Base-by-base conservation (phyloP, 495 filamentous ascomycete species). In the Aspergillus saccharolyticus region DNA sequence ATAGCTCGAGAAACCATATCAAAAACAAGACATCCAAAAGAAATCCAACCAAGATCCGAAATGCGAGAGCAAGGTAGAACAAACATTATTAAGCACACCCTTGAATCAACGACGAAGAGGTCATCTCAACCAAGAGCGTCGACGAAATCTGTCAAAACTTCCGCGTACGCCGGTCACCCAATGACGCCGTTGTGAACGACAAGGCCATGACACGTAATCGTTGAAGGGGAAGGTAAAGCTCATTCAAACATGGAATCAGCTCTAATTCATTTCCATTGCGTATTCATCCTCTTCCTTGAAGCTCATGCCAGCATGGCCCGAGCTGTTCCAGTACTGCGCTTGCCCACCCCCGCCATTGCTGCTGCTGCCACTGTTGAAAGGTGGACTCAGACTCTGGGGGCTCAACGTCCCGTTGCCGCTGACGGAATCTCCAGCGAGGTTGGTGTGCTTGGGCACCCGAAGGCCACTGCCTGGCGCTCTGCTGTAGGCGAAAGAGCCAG, bases 201-300 rank as follows among this genome's bases (percentile, higher is more conserved):
- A 67, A 39, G 66, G 59, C 71, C 67, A 69, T 68, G 59, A 63
- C 63, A 60, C 59, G 61, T 20, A 54, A 61, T 60, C 56, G 53
- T 59, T 52, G 63, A 57, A 60, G 52, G 16, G 30, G 17, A 43
- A 52, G 42, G 58, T 50, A 28, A 47, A 46, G 44, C 44, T 46
- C 21, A 24, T 44, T 22, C 58, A 54, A 52, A 51, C 16, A 19
- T 47, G 3, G 25, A 28, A 28, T 9, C 46, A 52, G 19, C 10
- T 52, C 74, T 66, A 85, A 52, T 76, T 81, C 71, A 87, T 82
- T 60, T 96, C 90, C 90, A 94, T 94, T 52, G 80, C 80, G 59
- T 88, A 91, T 65, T 93, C 90, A 61, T 96, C 91, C 69, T 96
- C 91, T 66, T 96, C 91, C 69, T 96, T 96, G 75, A 96, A 91